Evolutionary conservation across 116 monocot genomes (phyloP), one percentile per base, ranked within the genome.

Genomic region (Phalaenopsis hybrid): DNA sequence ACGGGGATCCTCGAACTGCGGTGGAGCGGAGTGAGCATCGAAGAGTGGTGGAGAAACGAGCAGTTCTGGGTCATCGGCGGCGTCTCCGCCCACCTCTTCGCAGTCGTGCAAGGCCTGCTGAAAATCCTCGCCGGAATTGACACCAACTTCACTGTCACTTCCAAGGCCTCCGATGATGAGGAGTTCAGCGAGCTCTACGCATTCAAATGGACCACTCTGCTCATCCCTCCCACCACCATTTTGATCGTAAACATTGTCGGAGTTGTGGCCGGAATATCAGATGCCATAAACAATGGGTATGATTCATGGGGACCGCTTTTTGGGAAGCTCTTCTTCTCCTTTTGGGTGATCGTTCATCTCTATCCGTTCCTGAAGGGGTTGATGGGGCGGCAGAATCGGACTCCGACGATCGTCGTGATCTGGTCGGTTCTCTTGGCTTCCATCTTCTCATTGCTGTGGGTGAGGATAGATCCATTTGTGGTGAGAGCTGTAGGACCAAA

Each of bases 1-100:
- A 97, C 97, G 37, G 94, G 97, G 76, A 92, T 97, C 76, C 84
- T 97, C 5, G 97, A 97, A 86, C 81, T 97, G 58, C 67, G 94
- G 70, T 97, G 97, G 97, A 97, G 97, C 34, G 91, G 97, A 4
- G 97, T 97, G 75, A 93, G 94, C 90, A 91, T 97, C 21, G 97
- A 94, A 78, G 97, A 97, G 75, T 97, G 97, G 97, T 97, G 97
- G 97, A 80, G 96, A 44, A 96, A 96, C n/a, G 96, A 96, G 83
- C 96, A 96, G 73, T 96, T 96, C 83, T 96, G 96, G 96, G 96
- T 96, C 79, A 96, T 96, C 72, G 96, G 96, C 16, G 96, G 96
- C 45, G 92, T 96, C 65, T 97, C 97, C 0, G 92, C 97, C 16
- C 97, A 97, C 69, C 88, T 97, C 55, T 94, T 94, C 33, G 97